These are phyloP conservation scores for Ehretia macrophylla DNA, from an alignment of 257 asterid genomes.

Conservation along the genomic window DNA sequence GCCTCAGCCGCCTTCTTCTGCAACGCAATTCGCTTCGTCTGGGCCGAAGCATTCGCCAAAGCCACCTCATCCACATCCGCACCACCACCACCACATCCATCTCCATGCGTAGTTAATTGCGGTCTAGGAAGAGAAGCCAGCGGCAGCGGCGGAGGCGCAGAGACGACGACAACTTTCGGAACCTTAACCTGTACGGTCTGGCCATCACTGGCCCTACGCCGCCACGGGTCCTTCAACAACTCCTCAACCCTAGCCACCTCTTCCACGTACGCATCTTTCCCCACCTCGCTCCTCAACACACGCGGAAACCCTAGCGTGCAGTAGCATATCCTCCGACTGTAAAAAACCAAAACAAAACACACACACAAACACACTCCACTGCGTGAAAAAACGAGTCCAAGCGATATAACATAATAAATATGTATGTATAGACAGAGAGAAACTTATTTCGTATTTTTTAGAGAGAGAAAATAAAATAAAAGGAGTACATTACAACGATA, in stretches of 20 bases:
- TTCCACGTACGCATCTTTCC: conserved; percentile 50
- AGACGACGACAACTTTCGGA: conserved; percentile 62
- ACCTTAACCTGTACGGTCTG: conserved; percentile 82
- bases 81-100: conserved; percentile 27
- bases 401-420: conserved; percentile 18
- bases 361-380: conserved; percentile 29
- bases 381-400: conserved; percentile 9
- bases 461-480: conserved; percentile 8
- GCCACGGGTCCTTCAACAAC: conserved; percentile 85
- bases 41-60: conserved; percentile 53
- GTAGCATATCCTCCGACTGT: conserved; percentile 87
- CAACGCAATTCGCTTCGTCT: conserved; percentile 75
- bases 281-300: conserved; percentile 56
- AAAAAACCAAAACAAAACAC: conserved; percentile 22
- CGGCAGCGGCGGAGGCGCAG: conserved; percentile 34
- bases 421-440: conserved; percentile 8
- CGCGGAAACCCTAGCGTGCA: conserved; percentile 74
- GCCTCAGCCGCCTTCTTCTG: conserved; percentile 92
- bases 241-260: conserved; percentile 72
- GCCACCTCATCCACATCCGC: conserved; percentile 52
- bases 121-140: conserved; percentile 3
- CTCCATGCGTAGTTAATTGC: background rate
- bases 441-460: background rate
- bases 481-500: conserved; percentile 18
- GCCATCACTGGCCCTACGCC: conserved; percentile 57